A percentile compares a stretch with the other conserved stretches of the same genome.
Conservation (phyloP, 768 basidiomycete species). For the Kwoniella mangroviensis region DNA sequence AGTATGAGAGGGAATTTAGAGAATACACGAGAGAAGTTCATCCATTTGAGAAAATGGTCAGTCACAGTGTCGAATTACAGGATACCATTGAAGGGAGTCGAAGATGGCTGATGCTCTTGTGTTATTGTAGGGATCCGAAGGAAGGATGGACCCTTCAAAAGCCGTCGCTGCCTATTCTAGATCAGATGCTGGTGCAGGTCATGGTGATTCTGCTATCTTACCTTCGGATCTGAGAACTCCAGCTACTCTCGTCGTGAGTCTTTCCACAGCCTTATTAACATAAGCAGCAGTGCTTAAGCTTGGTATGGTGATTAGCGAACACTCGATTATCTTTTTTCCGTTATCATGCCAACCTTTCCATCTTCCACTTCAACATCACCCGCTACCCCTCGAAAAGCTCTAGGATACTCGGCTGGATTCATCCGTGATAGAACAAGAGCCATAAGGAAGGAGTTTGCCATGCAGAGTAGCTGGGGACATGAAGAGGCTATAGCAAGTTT, state of each 20-base stretch:
- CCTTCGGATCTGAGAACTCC: conserved; percentile 94
- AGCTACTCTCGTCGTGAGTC: conserved; percentile 71
- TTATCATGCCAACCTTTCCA: conserved; percentile 68
- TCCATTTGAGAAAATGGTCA: conserved; percentile 38
- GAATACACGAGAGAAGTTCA: conserved; percentile 87
- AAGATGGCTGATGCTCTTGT: not conserved
- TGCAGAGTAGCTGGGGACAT: conserved; percentile 79
- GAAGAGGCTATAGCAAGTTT: conserved; percentile 81
- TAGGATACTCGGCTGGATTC: conserved; percentile 65
- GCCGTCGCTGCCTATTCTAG: conserved; percentile 96
- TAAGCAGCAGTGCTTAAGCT: not conserved
- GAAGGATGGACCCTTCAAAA: conserved; percentile 77
- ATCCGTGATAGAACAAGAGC: conserved; percentile 89
- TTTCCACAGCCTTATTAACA: not conserved
- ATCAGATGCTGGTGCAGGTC: conserved; percentile 75
- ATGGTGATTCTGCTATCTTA: conserved; percentile 66
- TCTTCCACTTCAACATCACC: conserved; percentile 56
- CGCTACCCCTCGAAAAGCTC: conserved; percentile 53
- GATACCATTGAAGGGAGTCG: too few relatives aligned
- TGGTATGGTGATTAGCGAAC: conserved; percentile 65
- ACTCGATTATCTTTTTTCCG: conserved; percentile 88
- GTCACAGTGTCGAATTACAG: not conserved
- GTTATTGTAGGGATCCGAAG: conserved; percentile 67
- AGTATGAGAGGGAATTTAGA: conserved; percentile 87
- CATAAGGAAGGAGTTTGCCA: conserved; percentile 90